A percentile compares a stretch with the other conserved stretches of the same genome.
These are phyloP conservation scores for Rhododendron ferrugineum DNA, from an alignment of 148 eudicot genomes.

Conservation along the genomic window DNA sequence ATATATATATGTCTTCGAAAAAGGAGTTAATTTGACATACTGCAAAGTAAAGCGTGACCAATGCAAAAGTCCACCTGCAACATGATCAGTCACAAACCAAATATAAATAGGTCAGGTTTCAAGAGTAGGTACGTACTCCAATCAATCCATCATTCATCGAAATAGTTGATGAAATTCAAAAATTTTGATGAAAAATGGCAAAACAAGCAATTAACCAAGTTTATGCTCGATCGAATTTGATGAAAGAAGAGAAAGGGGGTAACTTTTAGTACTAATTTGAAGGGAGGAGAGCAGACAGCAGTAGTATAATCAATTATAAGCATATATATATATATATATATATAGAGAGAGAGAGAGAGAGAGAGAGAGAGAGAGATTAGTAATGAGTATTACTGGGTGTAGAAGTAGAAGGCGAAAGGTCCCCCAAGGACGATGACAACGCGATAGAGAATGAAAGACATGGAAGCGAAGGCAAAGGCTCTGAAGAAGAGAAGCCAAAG, in stretches of 20 bases:
- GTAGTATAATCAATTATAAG: too few species aligned
- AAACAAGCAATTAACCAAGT: background rate
- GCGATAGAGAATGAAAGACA: slow-evolving; percentile 53
- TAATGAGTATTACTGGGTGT: slow-evolving; percentile 57
- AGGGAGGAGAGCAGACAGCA: too few species aligned
- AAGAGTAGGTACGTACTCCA: background rate
- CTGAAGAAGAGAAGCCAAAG: slow-evolving; percentile 65
- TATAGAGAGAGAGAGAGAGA: too few species aligned
- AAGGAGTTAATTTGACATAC: slow-evolving; percentile 33
- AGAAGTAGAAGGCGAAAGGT: slow-evolving; percentile 61
- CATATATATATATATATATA: too few species aligned
- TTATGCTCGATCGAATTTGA: background rate
- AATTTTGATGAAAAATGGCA: background rate
- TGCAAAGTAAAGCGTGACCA: slow-evolving; percentile 74
- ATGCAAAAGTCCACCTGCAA: slow-evolving; percentile 87
- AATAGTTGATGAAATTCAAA: background rate
- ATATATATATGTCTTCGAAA: background rate
- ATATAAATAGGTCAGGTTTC: background rate
- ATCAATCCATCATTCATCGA: background rate
- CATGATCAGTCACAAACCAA: slow-evolving; percentile 4
- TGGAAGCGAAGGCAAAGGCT: slow-evolving; percentile 43
- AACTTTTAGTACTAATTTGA: background rate
- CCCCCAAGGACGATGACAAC: slow-evolving; percentile 44
- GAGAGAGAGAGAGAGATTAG: too few species aligned
- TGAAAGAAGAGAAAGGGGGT: background rate